These are phyloP conservation scores for Parsonsia alboflavescens DNA, from an alignment of 257 asterid species.

Conservation along the genomic window DNA sequence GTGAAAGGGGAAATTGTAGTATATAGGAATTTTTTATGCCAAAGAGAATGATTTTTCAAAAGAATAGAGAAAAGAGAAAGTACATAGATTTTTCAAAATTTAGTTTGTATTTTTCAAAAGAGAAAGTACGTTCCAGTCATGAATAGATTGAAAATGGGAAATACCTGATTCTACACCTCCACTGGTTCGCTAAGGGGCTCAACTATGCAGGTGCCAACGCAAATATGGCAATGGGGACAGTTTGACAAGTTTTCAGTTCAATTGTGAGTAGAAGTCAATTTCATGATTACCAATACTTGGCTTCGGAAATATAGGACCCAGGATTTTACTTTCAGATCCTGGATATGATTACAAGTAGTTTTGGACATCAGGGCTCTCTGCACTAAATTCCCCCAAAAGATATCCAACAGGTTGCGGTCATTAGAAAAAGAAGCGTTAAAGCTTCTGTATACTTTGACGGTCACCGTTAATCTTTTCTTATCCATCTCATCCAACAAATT, in stretches of 20 bases:
- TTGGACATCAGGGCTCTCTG: constrained; percentile 69
- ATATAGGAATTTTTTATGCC: too few relatives aligned
- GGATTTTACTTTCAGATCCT: constrained; percentile 4
- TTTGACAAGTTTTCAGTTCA: not conserved
- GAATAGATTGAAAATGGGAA: not conserved
- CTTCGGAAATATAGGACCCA: not conserved
- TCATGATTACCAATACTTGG: not conserved
- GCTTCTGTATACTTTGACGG: constrained; percentile 46
- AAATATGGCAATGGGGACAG: not conserved
- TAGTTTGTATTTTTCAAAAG: too few relatives aligned
- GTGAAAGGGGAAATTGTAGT: too few relatives aligned
- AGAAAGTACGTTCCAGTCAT: not conserved
- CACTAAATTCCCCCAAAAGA: constrained; percentile 50
- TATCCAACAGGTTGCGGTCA: constrained; percentile 34
- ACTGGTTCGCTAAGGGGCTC: not conserved
- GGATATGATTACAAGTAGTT: constrained; percentile 33
- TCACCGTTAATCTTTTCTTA: constrained; percentile 62
- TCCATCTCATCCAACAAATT: constrained; percentile 71
- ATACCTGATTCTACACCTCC: not conserved
- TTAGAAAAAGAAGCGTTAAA: constrained; percentile 47
- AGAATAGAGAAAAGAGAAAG: too few relatives aligned
- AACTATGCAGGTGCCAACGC: not conserved
- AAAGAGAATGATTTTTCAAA: too few relatives aligned
- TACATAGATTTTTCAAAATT: too few relatives aligned
- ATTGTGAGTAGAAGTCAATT: not conserved